Base-by-base conservation (phyloP, 2,329 filamentous ascomycete species). In the Aspergillus nomiae region DNA sequence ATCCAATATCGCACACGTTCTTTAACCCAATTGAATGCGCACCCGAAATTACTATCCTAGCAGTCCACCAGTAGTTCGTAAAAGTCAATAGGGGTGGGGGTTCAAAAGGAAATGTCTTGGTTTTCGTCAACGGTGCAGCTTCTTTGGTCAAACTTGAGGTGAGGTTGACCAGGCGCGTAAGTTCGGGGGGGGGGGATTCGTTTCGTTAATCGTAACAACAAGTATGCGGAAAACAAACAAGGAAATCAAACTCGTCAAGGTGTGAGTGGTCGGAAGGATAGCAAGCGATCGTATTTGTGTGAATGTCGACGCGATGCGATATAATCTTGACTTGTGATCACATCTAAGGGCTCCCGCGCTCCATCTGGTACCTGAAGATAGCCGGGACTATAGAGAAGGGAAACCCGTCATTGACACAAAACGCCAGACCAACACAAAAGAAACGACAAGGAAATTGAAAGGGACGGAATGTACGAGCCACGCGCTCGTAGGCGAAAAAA, bases 381-480 rank as follows among this genome's bases (percentile, higher is more conserved):
- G 24, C 46, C 41, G 61, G 56, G 62, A 63, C 34, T 65, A 62
- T 61, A 63, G 60, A 56, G 56, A 62, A 64, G 48, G 34, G 54
- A 61, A 58, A 51, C 38, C 63, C 60, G 67, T 63, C 64, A 65
- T 69, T 63, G 64, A 63, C 65, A 68, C 68, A 65, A 68, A 67
- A 70, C 68, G 63, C 67, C 67, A 69, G 67, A 70, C 68, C 70
- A 72, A 69, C 69, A 71, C 67, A 69, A 69, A 69, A 65, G 66
- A 68, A 68, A 70, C 56, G 58, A 45, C 65, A 65, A 66, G 53
- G 56, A 65, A 63, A 60, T 45, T 45, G 64, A 65, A 51, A 70
- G 64, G 62, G 67, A 64, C 59, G 58, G 63, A 58, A 61, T 60
- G 57, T 64, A 66, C 66, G 67, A 69, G 66, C 66, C 56, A 62